Conservation (phyloP, 2,329 filamentous ascomycete species). For the Aspergillus hortae region DNA sequence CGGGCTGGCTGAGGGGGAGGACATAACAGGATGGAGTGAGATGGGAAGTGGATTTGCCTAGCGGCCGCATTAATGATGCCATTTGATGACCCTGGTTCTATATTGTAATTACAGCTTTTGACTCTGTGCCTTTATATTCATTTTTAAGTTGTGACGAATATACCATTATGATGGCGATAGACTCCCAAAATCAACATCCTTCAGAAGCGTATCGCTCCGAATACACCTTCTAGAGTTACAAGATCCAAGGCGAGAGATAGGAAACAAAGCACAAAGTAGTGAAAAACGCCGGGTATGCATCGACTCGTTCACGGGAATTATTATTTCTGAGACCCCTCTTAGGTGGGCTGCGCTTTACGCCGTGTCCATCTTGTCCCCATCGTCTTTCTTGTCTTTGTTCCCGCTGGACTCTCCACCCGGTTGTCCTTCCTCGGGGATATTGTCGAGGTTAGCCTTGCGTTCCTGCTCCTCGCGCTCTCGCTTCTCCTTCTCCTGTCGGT, state of each 20-base stretch:
- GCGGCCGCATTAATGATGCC: slow-evolving; percentile 6
- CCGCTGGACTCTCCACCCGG: slow-evolving; percentile 65
- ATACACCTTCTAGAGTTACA: slow-evolving; percentile 18
- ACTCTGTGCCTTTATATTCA: neutral
- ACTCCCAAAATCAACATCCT: slow-evolving; percentile 7
- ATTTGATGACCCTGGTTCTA: slow-evolving; percentile 10
- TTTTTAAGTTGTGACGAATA: neutral
- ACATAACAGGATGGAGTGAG: slow-evolving; percentile 19
- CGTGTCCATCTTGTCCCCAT: slow-evolving; percentile 84
- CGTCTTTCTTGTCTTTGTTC: slow-evolving; percentile 51
- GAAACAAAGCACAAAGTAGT: slow-evolving; percentile 9
- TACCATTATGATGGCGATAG: slow-evolving; percentile 8
- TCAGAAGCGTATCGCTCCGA: slow-evolving; percentile 10
- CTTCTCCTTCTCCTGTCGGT: slow-evolving; percentile 80
- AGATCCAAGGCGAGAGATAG: slow-evolving; percentile 20
- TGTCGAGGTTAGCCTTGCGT: slow-evolving; percentile 72
- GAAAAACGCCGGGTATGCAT: slow-evolving; percentile 39
- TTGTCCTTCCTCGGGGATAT: slow-evolving; percentile 73
- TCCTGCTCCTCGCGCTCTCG: slow-evolving; percentile 69
- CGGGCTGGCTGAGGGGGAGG: slow-evolving; percentile 69
- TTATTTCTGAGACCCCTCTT: neutral
- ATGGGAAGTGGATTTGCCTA: slow-evolving; percentile 14
- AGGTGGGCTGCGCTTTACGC: slow-evolving; percentile 52
- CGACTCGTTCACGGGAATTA: slow-evolving; percentile 24
- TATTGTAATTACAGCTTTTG: slow-evolving; percentile 4